A percentile compares a stretch with the other conserved stretches of the same genome.
Conservation (phyloP, 352 stramenopile species). For the Pythium coloratum region DNA sequence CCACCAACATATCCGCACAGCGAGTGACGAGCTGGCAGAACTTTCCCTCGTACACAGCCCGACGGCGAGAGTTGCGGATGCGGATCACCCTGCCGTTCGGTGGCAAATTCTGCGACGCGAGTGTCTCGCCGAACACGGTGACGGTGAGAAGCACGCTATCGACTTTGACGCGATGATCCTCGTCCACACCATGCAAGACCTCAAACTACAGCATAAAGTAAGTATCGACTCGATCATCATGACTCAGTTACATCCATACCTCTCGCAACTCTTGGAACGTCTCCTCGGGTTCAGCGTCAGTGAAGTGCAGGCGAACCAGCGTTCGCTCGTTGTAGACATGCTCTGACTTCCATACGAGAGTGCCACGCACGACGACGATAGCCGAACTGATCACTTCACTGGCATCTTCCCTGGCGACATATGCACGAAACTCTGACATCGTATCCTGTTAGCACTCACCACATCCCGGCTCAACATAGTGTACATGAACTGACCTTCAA, state of each 20-base stretch:
- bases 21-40: constrained; percentile 21
- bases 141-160: constrained; percentile 20
- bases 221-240: neutral
- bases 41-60: constrained; percentile 20
- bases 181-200: constrained; percentile 15
- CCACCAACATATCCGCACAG: constrained; percentile 7
- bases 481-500: constrained; percentile 8
- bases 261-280: constrained; percentile 14
- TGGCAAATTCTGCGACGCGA: constrained; percentile 9
- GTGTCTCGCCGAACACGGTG: constrained; percentile 23
- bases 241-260: neutral
- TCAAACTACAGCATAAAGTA: constrained; percentile 9
- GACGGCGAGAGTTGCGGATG: constrained; percentile 21
- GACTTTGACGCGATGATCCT: constrained; percentile 10
- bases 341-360: constrained; percentile 22
- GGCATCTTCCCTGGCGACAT: constrained; percentile 8
- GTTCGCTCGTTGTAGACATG: constrained; percentile 10
- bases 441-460: neutral
- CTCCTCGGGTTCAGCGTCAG: constrained; percentile 11
- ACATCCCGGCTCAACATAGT: neutral
- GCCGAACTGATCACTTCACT: constrained; percentile 7
- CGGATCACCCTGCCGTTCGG: constrained; percentile 11
- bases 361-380: constrained; percentile 13
- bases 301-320: constrained; percentile 18
- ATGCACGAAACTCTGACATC: constrained; percentile 11